These are phyloP conservation scores for Aspergillus sp. DNA, from an alignment of 2,329 filamentous ascomycete species.

Conservation along the genomic window DNA sequence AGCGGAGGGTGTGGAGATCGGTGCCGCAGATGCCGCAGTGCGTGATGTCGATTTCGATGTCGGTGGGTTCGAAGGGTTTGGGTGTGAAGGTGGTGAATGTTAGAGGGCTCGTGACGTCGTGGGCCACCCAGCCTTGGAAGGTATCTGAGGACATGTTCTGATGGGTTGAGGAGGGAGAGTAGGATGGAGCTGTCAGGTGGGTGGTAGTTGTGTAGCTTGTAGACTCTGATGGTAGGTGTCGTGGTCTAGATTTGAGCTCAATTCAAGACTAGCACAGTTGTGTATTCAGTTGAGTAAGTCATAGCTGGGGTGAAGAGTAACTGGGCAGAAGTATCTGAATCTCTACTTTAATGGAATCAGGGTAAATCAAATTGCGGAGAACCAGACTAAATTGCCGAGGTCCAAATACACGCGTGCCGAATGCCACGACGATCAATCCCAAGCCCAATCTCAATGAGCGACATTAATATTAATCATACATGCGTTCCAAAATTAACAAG, in stretches of 20 bases:
- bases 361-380: constrained; percentile 10
- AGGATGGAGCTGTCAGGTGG: too few relatives aligned
- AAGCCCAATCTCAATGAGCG: background rate
- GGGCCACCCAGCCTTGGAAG: constrained; percentile 42
- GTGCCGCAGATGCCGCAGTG: constrained; percentile 68
- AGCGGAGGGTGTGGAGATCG: constrained; percentile 60
- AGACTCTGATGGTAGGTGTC: too few relatives aligned
- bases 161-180: background rate
- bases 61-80: constrained; percentile 55
- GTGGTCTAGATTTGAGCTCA: too few relatives aligned
- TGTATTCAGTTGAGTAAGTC: too few relatives aligned
- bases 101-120: constrained; percentile 32
- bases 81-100: constrained; percentile 38
- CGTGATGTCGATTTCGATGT: constrained; percentile 65
- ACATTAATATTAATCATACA: constrained; percentile 7
- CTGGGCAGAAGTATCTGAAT: too few relatives aligned
- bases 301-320: too few relatives aligned
- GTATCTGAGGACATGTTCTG: constrained; percentile 25
- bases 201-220: too few relatives aligned
- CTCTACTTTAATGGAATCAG: background rate
- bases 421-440: too few relatives aligned
- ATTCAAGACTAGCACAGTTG: too few relatives aligned
- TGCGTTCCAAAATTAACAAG: background rate
- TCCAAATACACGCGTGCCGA: background rate
- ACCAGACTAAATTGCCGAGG: constrained; percentile 13